phyloP scores from a whole-genome alignment of 192 early-diverging fungal genomes.

The Podila clonocystis region DNA sequence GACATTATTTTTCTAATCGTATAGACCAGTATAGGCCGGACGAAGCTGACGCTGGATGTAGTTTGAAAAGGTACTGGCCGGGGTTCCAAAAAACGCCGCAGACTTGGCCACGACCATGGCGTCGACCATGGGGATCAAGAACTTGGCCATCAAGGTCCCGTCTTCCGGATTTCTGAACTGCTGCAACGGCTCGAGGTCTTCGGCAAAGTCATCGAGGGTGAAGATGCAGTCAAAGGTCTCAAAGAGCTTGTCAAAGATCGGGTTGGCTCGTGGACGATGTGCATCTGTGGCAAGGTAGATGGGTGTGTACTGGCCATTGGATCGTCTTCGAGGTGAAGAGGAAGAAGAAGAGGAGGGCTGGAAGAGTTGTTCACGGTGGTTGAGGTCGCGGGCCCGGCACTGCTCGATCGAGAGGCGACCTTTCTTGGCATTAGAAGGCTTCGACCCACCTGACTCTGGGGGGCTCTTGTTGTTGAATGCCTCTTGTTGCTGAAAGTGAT shows the following conservation, averaged over 20 bases:
- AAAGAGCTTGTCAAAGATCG: constrained; percentile 59
- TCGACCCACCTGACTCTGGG: too few relatives aligned
- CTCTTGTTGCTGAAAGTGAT: neutral
- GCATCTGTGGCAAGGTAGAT: constrained; percentile 67
- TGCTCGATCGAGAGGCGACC: constrained; percentile 32
- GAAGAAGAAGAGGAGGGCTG: neutral
- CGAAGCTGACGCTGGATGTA: constrained; percentile 46
- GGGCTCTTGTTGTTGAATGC: neutral
- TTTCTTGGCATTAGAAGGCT: neutral
- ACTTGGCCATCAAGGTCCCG: constrained; percentile 32
- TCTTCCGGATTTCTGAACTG: constrained; percentile 47
- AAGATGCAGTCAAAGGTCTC: constrained; percentile 60
- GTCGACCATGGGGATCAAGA: constrained; percentile 65
- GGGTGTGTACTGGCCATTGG: constrained; percentile 44
- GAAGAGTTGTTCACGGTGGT: constrained; percentile 20
- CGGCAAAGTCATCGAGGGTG: constrained; percentile 55
- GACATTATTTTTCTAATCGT: constrained; percentile 17
- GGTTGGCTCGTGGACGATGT: constrained; percentile 53
- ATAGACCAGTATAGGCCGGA: constrained; percentile 46
- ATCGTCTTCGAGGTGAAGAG: constrained; percentile 16
- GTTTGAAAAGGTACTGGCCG: constrained; percentile 59
- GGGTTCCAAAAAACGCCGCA: constrained; percentile 60
- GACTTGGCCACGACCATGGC: constrained; percentile 62
- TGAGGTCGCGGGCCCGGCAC: constrained; percentile 17
- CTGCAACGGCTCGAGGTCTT: constrained; percentile 46